These are phyloP conservation scores for Inonotus obliquus DNA, from an alignment of 1,284 basidiomycete genomes.

Conservation along the genomic window DNA sequence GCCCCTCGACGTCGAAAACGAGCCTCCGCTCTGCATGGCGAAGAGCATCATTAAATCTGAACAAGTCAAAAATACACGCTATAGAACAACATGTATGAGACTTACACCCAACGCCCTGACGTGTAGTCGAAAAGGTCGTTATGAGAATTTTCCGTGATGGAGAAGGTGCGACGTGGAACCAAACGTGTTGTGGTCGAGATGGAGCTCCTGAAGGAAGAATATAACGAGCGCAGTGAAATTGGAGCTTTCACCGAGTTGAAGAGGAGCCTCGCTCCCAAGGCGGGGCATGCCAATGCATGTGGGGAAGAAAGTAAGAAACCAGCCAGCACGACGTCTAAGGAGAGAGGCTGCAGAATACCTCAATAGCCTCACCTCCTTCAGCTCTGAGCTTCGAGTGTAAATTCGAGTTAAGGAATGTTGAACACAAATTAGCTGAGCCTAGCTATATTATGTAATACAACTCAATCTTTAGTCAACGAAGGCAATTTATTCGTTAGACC, in stretches of 20 bases:
- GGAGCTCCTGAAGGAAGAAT: slow-evolving; percentile 12
- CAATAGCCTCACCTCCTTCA: too few species aligned
- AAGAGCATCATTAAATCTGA: slow-evolving; percentile 20
- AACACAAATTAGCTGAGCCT: too few species aligned
- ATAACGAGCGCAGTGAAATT: background rate
- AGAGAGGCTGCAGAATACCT: too few species aligned
- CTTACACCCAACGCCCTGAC: slow-evolving; percentile 27
- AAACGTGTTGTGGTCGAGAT: slow-evolving; percentile 12
- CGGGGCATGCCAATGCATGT: too few species aligned
- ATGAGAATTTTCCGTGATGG: slow-evolving; percentile 26
- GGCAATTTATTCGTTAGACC: too few species aligned
- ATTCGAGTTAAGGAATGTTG: too few species aligned
- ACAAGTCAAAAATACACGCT: slow-evolving; percentile 27
- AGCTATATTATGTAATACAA: too few species aligned
- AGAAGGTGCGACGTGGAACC: slow-evolving; percentile 7
- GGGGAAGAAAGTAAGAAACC: too few species aligned
- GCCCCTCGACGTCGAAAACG: slow-evolving; percentile 21
- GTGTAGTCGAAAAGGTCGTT: slow-evolving; percentile 39
- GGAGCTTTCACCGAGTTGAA: too few species aligned
- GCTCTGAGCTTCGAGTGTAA: too few species aligned
- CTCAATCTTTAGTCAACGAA: too few species aligned
- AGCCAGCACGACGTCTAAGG: too few species aligned
- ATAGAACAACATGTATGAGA: slow-evolving; percentile 18
- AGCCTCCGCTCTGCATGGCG: slow-evolving; percentile 21
- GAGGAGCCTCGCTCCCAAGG: background rate